Evolutionary conservation across 805 yeast genomes (phyloP), one percentile per base, ranked within the genome.

Genomic region (Saccharomyces jurei): DNA sequence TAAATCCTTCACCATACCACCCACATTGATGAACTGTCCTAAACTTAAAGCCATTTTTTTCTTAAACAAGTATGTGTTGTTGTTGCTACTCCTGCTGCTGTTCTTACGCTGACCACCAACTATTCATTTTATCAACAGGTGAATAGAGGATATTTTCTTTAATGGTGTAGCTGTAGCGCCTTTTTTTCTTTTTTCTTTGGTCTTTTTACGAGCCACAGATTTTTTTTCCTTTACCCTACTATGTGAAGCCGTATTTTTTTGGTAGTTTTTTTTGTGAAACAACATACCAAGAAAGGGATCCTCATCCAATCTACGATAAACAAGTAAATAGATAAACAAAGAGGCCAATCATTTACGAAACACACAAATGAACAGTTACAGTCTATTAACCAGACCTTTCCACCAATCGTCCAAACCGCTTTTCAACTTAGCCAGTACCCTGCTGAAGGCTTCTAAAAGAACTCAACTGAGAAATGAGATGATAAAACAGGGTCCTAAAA

Each of bases 1-100:
- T 67, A 86, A 68, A 63, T 86, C 92, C 44, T 74, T 75, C 30
- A 74, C 68, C 55, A 81, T 70, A 1, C 83, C 83, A 2, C 74
- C 75, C 46, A 75, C 62, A 60, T 78, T 80, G 57, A 80, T 69
- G 52, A 79, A 74, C 56, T 77, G 81, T 50, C 74, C 70, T 41
- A 73, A 58, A 41, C 63, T 63, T 41, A 77, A 64, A 4, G 79
- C 80, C 81, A 78, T 78, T 22, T 4, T 22, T 4, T 51, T n/a
- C 31, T 25, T 2, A 36, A 27, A 14, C 48, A 26, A 27, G 50
- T 27, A 13, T 25, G 14, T 31, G 5, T 48, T 14, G 28, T 17
- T 30, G 10, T 28, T 22, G 17, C 32, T 26, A 17, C n/a, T 21
- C 21, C 17, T 14, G 6, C 6, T n/a, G 13, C 13, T 26, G 32